These are phyloP conservation scores for Triticum timopheevii DNA, from an alignment of 176 grass and related monocot species.

Conservation along the genomic window DNA sequence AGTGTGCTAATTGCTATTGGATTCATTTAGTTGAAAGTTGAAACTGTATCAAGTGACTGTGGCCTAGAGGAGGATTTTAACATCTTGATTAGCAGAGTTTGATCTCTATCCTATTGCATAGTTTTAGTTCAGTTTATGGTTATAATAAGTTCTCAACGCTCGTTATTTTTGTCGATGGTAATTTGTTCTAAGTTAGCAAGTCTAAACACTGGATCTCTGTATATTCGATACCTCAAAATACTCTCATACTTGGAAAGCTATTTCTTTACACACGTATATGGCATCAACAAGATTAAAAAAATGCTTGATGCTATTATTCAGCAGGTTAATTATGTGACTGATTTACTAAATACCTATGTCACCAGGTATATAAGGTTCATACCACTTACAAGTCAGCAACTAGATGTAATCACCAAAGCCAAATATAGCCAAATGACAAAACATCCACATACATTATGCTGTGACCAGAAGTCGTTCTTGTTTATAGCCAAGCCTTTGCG, in stretches of 20 bases:
- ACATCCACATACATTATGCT: constrained; percentile 56
- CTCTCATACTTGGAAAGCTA: not conserved
- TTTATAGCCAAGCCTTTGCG: constrained; percentile 71
- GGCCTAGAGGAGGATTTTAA: not conserved
- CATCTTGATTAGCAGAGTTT: not conserved
- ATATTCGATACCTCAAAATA: not conserved
- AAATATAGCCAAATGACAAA: not conserved
- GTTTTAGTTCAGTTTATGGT: not conserved
- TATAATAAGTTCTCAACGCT: not conserved
- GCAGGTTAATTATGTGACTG: not conserved
- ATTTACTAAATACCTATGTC: not conserved
- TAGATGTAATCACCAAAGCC: not conserved
- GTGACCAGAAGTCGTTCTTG: constrained; percentile 66
- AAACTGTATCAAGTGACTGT: not conserved
- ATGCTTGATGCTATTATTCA: not conserved
- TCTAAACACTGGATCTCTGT: not conserved
- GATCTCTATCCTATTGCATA: not conserved
- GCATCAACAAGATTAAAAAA: not conserved
- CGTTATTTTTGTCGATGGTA: not conserved
- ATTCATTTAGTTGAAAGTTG: not conserved
- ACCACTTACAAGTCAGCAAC: not conserved
- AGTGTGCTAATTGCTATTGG: not conserved
- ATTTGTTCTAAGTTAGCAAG: not conserved
- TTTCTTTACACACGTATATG: not conserved
- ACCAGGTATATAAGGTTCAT: not conserved